These are phyloP conservation scores for Eucalyptus pauciflora DNA, from an alignment of 345 rosid species.

Conservation along the genomic window DNA sequence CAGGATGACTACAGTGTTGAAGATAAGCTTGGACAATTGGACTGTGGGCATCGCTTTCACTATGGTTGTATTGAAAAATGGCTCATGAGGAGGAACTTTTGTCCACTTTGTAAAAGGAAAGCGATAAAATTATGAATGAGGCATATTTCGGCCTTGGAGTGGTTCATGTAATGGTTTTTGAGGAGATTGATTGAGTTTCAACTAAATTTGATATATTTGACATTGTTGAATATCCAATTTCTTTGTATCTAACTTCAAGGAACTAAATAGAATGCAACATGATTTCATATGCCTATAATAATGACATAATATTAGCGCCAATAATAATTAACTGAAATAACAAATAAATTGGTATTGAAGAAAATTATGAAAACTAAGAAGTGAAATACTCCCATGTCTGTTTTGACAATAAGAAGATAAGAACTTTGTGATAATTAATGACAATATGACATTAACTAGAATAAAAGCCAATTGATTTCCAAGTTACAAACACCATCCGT, in stretches of 20 bases:
- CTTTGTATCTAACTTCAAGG: background rate
- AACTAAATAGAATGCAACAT: too few relatives aligned
- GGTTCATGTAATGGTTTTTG: background rate
- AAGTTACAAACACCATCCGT: background rate
- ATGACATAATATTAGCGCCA: background rate
- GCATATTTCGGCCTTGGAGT: background rate
- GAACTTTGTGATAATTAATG: background rate
- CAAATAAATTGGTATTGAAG: background rate
- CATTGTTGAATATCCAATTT: background rate
- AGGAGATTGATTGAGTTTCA: background rate
- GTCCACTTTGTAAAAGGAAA: background rate
- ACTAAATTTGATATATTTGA: too few relatives aligned
- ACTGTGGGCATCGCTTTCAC: background rate
- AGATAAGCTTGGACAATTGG: background rate
- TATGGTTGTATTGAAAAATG: background rate
- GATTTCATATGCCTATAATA: background rate
- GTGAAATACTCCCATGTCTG: background rate
- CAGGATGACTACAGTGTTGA: background rate
- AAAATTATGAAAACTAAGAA: too few relatives aligned
- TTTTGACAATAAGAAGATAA: background rate
- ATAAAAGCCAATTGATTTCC: background rate
- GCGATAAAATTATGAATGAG: background rate
- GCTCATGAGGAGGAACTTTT: background rate
- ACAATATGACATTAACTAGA: background rate
- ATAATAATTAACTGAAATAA: too few relatives aligned